These are phyloP conservation scores for Takakia lepidozioides DNA, from an alignment of 225 moss, liverwort and hornwort species.

Conservation along the genomic window DNA sequence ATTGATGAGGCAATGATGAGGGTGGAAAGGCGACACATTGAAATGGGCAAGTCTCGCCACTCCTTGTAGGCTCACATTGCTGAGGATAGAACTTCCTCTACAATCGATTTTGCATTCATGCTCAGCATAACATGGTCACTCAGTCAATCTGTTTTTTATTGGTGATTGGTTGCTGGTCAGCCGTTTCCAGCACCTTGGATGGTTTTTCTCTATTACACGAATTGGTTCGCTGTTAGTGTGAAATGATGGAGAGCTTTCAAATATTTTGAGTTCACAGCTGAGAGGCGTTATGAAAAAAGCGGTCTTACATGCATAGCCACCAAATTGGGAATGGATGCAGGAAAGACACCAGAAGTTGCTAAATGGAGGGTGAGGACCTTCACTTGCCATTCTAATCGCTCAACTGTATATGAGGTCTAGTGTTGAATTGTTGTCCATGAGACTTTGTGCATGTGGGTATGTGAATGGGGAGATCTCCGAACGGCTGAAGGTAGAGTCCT, in stretches of 20 bases:
- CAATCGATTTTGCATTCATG: too few species aligned
- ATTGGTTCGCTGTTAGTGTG: not conserved
- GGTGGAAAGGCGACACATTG: conserved; percentile 74
- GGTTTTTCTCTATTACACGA: too few species aligned
- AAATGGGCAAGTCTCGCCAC: conserved; percentile 44
- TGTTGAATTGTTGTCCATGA: too few species aligned
- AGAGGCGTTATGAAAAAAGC: not conserved
- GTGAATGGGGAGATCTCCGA: not conserved
- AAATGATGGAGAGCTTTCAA: not conserved
- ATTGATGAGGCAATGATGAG: conserved; percentile 89
- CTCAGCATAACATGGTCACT: too few species aligned
- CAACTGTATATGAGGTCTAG: too few species aligned
- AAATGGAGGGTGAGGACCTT: conserved; percentile 54
- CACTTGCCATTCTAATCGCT: too few species aligned
- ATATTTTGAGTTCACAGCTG: not conserved
- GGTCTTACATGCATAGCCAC: not conserved
- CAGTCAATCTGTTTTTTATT: too few species aligned
- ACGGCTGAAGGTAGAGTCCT: not conserved
- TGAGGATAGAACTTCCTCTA: too few species aligned
- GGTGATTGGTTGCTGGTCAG: too few species aligned
- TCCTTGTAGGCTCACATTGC: too few species aligned
- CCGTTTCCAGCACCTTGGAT: too few species aligned
- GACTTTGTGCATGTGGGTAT: not conserved
- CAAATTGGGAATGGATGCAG: conserved; percentile 22
- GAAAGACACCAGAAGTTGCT: conserved; percentile 63